Conservation (phyloP, 169 alveolate genomes). For the Plasmodium fragile region DNA sequence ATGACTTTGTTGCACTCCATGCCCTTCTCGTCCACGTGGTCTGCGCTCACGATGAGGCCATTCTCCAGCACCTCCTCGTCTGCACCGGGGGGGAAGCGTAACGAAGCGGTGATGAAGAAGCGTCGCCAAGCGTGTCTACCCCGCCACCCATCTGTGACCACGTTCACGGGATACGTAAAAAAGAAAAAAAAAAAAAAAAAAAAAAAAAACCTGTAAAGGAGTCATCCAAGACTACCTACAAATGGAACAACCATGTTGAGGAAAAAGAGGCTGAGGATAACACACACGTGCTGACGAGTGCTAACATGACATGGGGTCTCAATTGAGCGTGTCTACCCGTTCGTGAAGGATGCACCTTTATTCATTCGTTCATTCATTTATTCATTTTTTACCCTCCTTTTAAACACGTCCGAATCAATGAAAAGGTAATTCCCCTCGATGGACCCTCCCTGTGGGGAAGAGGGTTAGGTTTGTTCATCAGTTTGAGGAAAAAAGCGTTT, state of each 20-base stretch:
- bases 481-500: neutral
- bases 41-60: slow-evolving; percentile 8
- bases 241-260: neutral
- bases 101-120: neutral
- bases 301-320: neutral
- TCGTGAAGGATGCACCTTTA: neutral
- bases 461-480: neutral
- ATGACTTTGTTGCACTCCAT: slow-evolving; percentile 15
- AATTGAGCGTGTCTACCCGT: neutral
- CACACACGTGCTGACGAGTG: neutral
- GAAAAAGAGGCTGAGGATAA: neutral
- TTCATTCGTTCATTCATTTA: neutral
- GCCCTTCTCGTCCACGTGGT: slow-evolving; percentile 39
- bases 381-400: slow-evolving; percentile 31
- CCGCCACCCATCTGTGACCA: neutral
- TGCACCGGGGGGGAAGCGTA: neutral
- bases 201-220: slow-evolving; percentile 27
- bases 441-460: slow-evolving; percentile 18
- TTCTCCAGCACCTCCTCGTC: slow-evolving; percentile 22
- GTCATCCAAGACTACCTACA: slow-evolving; percentile 29
- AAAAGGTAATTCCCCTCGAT: slow-evolving; percentile 61
- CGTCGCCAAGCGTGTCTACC: neutral
- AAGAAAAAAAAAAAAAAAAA: neutral
- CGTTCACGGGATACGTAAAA: neutral
- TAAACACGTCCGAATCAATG: slow-evolving; percentile 41